Base-by-base conservation (phyloP, 495 filamentous ascomycete species). In the Tetracladium marchalianum region DNA sequence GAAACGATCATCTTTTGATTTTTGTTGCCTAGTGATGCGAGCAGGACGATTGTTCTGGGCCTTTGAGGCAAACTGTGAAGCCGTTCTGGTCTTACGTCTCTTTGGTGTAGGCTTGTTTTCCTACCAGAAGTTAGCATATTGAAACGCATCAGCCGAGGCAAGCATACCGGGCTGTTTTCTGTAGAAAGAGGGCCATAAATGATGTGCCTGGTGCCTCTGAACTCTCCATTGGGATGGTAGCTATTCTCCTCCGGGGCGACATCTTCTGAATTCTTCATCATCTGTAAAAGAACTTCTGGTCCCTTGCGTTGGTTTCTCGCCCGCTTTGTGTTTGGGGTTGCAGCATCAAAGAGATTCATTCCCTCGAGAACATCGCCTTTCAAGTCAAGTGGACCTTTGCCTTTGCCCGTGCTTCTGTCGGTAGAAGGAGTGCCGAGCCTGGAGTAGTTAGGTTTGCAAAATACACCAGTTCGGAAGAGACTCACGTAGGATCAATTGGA, bases 291-390 rank as follows among this genome's bases (percentile, higher is more conserved):
- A 16, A 86, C 76, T 6, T 74, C 81, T 11, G 67, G 71, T 45
- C 85, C 81, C 56, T 95, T 95, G 50, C 84, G 84, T 62, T 95
- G 89, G 57, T 95, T 95, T 35, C 89, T 77, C 64, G 77, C 85
- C 33, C 84, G 77, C 56, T 81, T 81, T 69, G 84, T 83, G 39
- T 83, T 75, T 43, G 78, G 70, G 1, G 78, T 86, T 7, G 89
- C 89, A 10, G 87, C 82, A 58, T 95, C 89, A 55, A 93, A 94
- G 15, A 90, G 64, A 43, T 81, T 78, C 89, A 95, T 95, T 8
- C 89, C 89, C 4, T 84, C 84, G 71, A 78, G 93, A 39, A 75
- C 59, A 7, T 85, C 63, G 0, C 89, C 89, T 61, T 94, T 95
- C 48, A 95, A 67, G 56, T 69, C 69, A 41, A 61, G 4, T 34